Conservation (phyloP, 2,329 filamentous ascomycete genomes). For the Talaromyces sp. region DNA sequence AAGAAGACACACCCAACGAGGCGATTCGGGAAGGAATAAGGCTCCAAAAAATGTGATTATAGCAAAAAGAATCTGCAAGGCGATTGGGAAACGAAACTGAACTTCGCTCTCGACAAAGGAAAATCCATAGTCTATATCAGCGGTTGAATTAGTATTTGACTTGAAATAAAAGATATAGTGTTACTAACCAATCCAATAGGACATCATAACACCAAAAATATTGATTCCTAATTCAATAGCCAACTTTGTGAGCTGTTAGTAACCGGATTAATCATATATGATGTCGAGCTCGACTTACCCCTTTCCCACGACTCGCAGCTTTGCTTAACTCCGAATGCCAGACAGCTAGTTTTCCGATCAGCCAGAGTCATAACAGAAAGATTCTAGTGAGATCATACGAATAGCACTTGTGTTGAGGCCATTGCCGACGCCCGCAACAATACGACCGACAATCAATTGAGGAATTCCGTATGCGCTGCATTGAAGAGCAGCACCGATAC, state of each 20-base stretch:
- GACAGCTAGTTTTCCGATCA: conserved; percentile 20
- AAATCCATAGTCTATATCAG: conserved; percentile 28
- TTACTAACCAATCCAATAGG: conserved; percentile 38
- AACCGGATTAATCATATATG: background rate
- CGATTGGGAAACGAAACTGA: conserved; percentile 38
- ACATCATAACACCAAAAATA: conserved; percentile 35
- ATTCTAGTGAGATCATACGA: conserved; percentile 28
- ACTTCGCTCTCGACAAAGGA: conserved; percentile 29
- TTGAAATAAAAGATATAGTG: background rate
- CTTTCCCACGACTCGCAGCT: conserved; percentile 31
- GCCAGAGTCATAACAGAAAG: background rate
- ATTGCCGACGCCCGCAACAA: conserved; percentile 54
- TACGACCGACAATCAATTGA: conserved; percentile 47
- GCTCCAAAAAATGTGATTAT: conserved; percentile 29
- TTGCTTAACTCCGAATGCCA: conserved; percentile 36
- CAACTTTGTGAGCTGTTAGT: conserved; percentile 22
- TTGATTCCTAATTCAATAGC: conserved; percentile 33
- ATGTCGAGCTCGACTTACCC: conserved; percentile 20
- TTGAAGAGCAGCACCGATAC: conserved; percentile 34
- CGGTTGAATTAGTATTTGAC: background rate
- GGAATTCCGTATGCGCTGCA: conserved; percentile 38
- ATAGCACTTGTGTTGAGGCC: conserved; percentile 48
- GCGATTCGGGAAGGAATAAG: conserved; percentile 49
- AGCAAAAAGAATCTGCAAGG: conserved; percentile 36
- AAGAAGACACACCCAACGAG: conserved; percentile 37